Conservation (phyloP, 805 yeast species). For the Yarrowia porcina region DNA sequence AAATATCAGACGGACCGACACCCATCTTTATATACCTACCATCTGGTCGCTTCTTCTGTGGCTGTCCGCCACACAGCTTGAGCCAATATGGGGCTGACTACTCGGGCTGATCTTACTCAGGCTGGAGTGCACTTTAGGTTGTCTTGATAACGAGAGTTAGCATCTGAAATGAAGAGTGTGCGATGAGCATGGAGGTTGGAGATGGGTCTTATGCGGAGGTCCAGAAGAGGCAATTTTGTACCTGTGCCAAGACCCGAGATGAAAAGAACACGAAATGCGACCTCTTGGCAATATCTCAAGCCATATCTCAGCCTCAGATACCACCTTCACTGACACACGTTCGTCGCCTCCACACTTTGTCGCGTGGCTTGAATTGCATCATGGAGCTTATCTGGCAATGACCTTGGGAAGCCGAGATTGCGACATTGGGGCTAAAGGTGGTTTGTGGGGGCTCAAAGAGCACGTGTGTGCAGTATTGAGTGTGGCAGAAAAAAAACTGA, state of each 20-base stretch:
- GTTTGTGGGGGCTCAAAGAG: background rate
- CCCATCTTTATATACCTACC: background rate
- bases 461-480: background rate
- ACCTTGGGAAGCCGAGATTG: background rate
- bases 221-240: background rate
- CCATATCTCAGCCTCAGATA: background rate
- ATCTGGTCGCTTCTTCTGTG: background rate
- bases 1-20: background rate
- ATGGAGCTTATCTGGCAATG: conserved; percentile 13
- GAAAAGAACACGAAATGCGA: background rate
- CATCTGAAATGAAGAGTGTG: background rate
- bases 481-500: background rate
- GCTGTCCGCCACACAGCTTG: conserved; percentile 13
- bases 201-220: background rate
- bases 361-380: conserved; percentile 26
- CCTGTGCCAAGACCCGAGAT: background rate
- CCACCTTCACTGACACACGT: background rate
- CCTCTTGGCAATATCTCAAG: background rate
- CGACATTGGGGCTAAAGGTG: conserved; percentile 19
- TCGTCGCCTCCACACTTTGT: background rate
- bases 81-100: conserved; percentile 15
- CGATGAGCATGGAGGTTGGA: background rate
- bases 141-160: background rate
- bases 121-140: background rate
- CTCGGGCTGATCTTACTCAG: background rate